These are phyloP conservation scores for Colletotrichum sp. DNA, from an alignment of 2,329 filamentous ascomycete genomes.

Conservation along the genomic window DNA sequence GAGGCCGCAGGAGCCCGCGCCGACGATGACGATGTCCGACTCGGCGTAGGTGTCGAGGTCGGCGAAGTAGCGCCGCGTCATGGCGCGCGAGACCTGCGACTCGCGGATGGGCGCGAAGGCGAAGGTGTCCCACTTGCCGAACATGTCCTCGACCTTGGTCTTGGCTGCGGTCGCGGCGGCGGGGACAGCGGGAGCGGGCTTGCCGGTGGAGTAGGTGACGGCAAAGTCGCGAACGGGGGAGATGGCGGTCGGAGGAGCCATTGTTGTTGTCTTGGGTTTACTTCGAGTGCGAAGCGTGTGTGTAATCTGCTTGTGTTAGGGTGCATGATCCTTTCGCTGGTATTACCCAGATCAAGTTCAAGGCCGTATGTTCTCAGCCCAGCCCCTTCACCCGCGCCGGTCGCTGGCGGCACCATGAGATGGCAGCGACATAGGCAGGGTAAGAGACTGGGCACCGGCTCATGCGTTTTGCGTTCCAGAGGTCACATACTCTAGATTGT, in stretches of 20 bases:
- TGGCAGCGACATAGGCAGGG: slow-evolving; percentile 18
- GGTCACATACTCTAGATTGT: slow-evolving; percentile 10
- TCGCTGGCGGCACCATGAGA: slow-evolving; percentile 21
- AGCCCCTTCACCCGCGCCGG: slow-evolving; percentile 28
- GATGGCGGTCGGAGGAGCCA: slow-evolving; percentile 80
- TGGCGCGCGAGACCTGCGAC: slow-evolving; percentile 89
- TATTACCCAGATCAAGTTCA: slow-evolving; percentile 98
- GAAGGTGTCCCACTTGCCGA: slow-evolving; percentile 81
- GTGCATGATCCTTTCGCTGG: slow-evolving; percentile 99
- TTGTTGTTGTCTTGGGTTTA: slow-evolving; percentile 46
- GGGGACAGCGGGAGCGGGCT: slow-evolving; percentile 51
- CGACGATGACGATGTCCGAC: slow-evolving; percentile 92
- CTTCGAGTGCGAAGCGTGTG: background rate
- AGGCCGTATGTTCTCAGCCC: slow-evolving; percentile 87
- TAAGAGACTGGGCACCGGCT: slow-evolving; percentile 58
- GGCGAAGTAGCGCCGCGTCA: slow-evolving; percentile 91
- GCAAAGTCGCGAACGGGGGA: slow-evolving; percentile 53
- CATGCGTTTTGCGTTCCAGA: slow-evolving; percentile 48
- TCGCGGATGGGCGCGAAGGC: slow-evolving; percentile 87
- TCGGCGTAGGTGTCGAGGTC: slow-evolving; percentile 90
- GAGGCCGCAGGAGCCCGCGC: slow-evolving; percentile 87
- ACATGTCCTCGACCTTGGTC: slow-evolving; percentile 52
- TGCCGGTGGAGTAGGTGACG: slow-evolving; percentile 28
- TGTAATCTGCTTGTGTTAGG: slow-evolving; percentile 15
- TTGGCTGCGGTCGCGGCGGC: slow-evolving; percentile 40